phyloP scores from a whole-genome alignment of 805 yeast species.

The Candida odintsovae region DNA sequence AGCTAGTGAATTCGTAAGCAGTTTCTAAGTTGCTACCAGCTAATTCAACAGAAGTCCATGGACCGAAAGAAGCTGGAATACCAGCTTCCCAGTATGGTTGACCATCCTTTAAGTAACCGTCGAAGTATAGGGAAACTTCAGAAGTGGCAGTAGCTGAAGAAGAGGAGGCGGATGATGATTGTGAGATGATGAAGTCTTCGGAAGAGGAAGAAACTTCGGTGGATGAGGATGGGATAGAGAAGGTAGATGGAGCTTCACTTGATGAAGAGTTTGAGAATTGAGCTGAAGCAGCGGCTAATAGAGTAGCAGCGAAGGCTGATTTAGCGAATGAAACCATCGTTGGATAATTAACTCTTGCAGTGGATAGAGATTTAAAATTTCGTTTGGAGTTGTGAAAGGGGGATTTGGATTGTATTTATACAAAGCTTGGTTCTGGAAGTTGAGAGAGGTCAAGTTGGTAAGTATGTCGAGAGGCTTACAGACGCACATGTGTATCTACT shows the following conservation, averaged over 20 bases:
- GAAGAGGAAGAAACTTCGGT: conserved; percentile 11
- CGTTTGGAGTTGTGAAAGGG: no score
- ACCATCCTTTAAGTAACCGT: conserved; percentile 21
- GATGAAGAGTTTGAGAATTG: conserved; percentile 9
- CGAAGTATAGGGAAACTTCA: conserved; percentile 17
- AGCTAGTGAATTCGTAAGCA: conserved; percentile 15
- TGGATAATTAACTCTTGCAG: not conserved
- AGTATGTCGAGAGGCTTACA: not conserved
- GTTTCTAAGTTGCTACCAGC: conserved; percentile 17
- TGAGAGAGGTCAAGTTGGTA: not conserved
- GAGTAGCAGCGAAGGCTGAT: conserved; percentile 5
- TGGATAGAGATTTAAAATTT: no score
- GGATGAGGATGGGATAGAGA: conserved; percentile 8
- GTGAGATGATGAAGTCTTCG: conserved; percentile 16
- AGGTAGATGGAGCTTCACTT: conserved; percentile 5
- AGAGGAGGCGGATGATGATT: conserved; percentile 13
- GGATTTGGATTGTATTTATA: not conserved
- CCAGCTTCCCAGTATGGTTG: conserved; percentile 22
- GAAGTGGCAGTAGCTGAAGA: conserved; percentile 11
- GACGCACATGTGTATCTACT: not conserved
- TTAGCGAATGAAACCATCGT: conserved; percentile 13
- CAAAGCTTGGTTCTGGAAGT: not conserved
- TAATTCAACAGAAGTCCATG: conserved; percentile 18
- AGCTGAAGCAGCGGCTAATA: conserved; percentile 9
- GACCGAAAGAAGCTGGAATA: conserved; percentile 19